Evolutionary conservation across 2,329 filamentous ascomycete species (phyloP), one percentile per base, ranked within the genome.

Genomic region (Aureobasidium sp.): DNA sequence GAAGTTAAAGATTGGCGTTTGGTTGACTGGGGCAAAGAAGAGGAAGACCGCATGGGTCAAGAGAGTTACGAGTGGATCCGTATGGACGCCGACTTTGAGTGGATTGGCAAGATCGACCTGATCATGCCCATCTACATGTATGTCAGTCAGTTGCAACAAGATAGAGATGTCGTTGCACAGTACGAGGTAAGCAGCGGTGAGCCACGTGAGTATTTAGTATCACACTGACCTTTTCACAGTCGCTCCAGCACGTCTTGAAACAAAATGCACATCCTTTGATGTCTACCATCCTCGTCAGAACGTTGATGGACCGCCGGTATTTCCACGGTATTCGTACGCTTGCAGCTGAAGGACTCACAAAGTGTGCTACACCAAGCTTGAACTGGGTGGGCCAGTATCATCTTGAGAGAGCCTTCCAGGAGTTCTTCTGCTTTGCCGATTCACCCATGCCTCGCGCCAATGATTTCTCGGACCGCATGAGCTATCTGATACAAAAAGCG

Each of bases 31-130:
- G 87, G 89, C 50, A 83, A 88, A 62, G 90, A 95, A 60, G 90
- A 93, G 17, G 92, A 97, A 73, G 82, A 87, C 37, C 86, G 85
- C 68, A 97, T 99, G 92, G 90, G 94, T 60, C 85, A 91, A 65
- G 94, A 99, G 71, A 95, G 90, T 0, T 99, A 96, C 69, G 94
- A 99, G 72, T 99, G 95, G 94, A 95, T 99, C 67, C 87, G 94
- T 21, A 89, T 97, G 75, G 94, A 99, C 73, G 92, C 93, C 17
- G 95, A 99, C 74, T 97, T 97, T 66, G 94, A 99, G 72, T 99
- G 94, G 94, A 86, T 96, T 61, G 94, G 89, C 74, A 87, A 87
- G 66, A 89, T 95, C 73, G 86, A 87, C 63, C 77, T 87, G 51
- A 87, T 86, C 64, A 90, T 96, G 81, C 90, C 90, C 47, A 84